A percentile compares a stretch with the other conserved stretches of the same genome.
phyloP scores from a whole-genome alignment of 106 monocot species.

The Allium cepa region DNA sequence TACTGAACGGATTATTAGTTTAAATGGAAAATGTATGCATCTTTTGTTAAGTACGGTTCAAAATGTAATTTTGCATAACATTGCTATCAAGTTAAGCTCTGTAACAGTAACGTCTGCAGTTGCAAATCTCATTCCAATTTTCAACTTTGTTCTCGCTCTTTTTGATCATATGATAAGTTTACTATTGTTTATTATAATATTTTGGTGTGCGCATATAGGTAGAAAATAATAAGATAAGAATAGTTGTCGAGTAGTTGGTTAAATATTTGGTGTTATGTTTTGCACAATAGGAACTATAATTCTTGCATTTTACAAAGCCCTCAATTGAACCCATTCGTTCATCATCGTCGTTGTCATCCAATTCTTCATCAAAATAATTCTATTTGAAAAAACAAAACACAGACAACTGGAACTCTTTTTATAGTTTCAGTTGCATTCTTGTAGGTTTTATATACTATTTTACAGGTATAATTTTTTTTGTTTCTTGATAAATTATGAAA shows the following conservation, averaged over 20 bases:
- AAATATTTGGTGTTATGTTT: conserved; percentile 13
- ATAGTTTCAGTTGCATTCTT: not conserved
- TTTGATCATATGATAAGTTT: too few species aligned
- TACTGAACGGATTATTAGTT: not conserved
- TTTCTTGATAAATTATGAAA: not conserved
- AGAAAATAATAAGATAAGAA: conserved; percentile 19
- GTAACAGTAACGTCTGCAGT: conserved; percentile 11
- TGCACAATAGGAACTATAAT: conserved; percentile 17
- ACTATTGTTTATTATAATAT: too few species aligned
- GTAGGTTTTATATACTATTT: not conserved
- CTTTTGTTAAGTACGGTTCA: conserved; percentile 4
- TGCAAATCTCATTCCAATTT: conserved; percentile 5
- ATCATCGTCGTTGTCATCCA: conserved; percentile 16
- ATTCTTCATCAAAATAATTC: not conserved
- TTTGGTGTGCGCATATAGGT: conserved; percentile 7
- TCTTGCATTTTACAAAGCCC: conserved; percentile 11
- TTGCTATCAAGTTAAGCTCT: conserved; percentile 14
- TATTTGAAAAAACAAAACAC: not conserved
- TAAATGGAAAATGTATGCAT: not conserved
- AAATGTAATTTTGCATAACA: conserved; percentile 12
- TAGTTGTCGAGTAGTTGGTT: conserved; percentile 20
- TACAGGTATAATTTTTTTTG: not conserved
- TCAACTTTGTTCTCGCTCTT: not conserved
- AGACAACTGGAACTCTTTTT: conserved; percentile 32
- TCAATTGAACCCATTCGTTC: conserved; percentile 14